Percentiles rank a stretch among this genome's conserved stretches.
These are phyloP conservation scores for Annulohypoxylon maeteangense DNA, from an alignment of 495 filamentous ascomycete species.

Conservation along the genomic window DNA sequence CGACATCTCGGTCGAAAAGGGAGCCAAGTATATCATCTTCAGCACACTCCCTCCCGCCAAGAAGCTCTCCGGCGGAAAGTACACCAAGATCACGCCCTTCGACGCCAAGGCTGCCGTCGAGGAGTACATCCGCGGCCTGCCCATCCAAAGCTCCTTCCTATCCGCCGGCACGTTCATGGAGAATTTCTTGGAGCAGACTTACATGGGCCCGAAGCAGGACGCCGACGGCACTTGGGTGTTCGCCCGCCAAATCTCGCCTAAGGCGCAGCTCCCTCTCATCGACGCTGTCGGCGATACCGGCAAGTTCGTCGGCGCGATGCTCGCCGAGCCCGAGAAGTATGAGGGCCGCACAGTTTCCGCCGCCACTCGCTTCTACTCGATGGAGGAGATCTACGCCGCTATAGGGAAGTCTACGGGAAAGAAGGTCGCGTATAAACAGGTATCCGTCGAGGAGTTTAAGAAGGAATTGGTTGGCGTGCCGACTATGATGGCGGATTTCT, in stretches of 20 bases:
- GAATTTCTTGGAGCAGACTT: slow-evolving; percentile 52
- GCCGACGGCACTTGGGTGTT: slow-evolving; percentile 50
- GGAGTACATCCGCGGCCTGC: slow-evolving; percentile 53
- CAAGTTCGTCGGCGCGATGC: slow-evolving; percentile 63
- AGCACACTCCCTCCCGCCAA: slow-evolving; percentile 52
- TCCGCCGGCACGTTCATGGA: slow-evolving; percentile 61
- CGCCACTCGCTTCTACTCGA: slow-evolving; percentile 52
- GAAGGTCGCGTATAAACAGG: slow-evolving; percentile 57
- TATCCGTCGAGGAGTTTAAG: slow-evolving; percentile 53
- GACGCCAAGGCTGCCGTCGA: slow-evolving; percentile 59
- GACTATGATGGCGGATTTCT: slow-evolving; percentile 39
- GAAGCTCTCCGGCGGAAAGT: slow-evolving; percentile 54
- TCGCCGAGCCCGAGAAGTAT: slow-evolving; percentile 63
- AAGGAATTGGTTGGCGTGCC: slow-evolving; percentile 37
- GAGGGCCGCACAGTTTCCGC: slow-evolving; percentile 57
- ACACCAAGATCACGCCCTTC: slow-evolving; percentile 52
- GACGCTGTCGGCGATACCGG: slow-evolving; percentile 60
- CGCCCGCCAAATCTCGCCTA: slow-evolving; percentile 39
- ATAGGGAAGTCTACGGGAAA: slow-evolving; percentile 59
- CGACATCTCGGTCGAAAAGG: slow-evolving; percentile 57
- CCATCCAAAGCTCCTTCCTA: slow-evolving; percentile 58
- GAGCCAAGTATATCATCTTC: slow-evolving; percentile 62
- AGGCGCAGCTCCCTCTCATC: slow-evolving; percentile 55
- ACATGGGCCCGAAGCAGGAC: slow-evolving; percentile 41
- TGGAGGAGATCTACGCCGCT: slow-evolving; percentile 51